These are phyloP conservation scores for Aspergillaceae sp. DNA, from an alignment of 2,329 filamentous ascomycete species.

Conservation along the genomic window DNA sequence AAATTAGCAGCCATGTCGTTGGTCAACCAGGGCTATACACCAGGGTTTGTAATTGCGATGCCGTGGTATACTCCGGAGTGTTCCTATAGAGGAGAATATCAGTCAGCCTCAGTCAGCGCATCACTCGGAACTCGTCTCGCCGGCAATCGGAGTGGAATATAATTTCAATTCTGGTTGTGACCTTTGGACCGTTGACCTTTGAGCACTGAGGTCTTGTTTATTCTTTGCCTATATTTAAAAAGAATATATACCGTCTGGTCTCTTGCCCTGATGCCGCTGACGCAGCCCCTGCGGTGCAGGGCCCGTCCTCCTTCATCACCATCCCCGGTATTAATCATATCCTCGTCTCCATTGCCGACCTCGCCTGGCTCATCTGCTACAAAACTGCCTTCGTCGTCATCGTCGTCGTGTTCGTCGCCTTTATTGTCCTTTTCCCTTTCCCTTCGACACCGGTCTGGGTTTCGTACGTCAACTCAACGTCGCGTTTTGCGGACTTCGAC, in stretches of 20 bases:
- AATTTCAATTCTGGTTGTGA: too few species aligned
- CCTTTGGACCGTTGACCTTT: too few species aligned
- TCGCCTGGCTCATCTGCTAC: constrained; percentile 1
- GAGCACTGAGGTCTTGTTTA: too few species aligned
- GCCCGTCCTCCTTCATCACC: constrained; percentile 17
- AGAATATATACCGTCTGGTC: background rate
- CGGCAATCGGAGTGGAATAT: too few species aligned
- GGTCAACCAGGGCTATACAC: too few species aligned
- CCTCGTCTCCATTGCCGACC: too few species aligned
- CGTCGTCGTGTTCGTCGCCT: constrained; percentile 36
- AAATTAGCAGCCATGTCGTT: too few species aligned
- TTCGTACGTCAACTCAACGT: constrained; percentile 11
- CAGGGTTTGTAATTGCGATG: too few species aligned
- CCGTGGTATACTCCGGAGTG: too few species aligned
- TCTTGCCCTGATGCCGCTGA: constrained; percentile 23
- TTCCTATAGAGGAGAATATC: background rate
- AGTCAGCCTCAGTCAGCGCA: constrained; percentile 1
- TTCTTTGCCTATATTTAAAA: too few species aligned
- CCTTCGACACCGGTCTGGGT: constrained; percentile 3
- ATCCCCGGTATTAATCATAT: too few species aligned
- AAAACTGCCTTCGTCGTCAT: constrained; percentile 44
- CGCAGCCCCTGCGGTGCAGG: constrained; percentile 33
- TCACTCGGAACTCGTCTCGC: background rate
- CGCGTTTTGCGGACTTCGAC: constrained; percentile 17
- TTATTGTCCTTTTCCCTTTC: constrained; percentile 1